Evolutionary conservation across 495 filamentous ascomycete genomes (phyloP).

Genomic region (Lindgomyces ingoldianus): DNA sequence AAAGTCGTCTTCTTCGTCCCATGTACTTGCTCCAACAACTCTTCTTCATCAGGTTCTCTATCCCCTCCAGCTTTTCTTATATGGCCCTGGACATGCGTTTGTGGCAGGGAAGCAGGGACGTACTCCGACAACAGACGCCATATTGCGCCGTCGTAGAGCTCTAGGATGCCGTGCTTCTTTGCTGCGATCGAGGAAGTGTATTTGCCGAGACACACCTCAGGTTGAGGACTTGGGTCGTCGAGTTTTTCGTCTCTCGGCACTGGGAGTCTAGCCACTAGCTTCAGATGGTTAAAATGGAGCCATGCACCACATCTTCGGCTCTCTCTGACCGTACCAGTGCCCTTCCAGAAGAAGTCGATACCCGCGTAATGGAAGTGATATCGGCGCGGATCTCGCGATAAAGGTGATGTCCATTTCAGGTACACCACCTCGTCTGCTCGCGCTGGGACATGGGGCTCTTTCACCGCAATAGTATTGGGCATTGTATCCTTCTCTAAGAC

Average conservation of each 20-base stretch:
- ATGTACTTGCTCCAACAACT: neutral
- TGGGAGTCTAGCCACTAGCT: constrained; percentile 26
- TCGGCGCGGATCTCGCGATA: constrained; percentile 20
- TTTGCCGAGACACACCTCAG: constrained; percentile 29
- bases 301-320: constrained; percentile 9
- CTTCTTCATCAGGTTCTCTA: neutral
- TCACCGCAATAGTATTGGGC: neutral
- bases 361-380: constrained; percentile 27
- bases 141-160: constrained; percentile 32
- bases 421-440: constrained; percentile 32
- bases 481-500: no score
- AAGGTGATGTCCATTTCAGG: constrained; percentile 31
- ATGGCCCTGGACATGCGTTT: neutral
- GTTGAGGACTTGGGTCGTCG: neutral
- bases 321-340: constrained; percentile 25
- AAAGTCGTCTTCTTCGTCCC: constrained; percentile 20
- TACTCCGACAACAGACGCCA: constrained; percentile 14
- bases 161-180: constrained; percentile 24
- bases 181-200: constrained; percentile 24
- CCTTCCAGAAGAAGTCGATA: constrained; percentile 36
- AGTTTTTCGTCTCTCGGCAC: neutral
- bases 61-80: neutral
- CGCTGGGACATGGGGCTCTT: neutral
- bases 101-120: neutral
- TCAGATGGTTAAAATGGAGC: constrained; percentile 26